Evolutionary conservation across 225 moss, liverwort and hornwort genomes (phyloP), one percentile per base, ranked within the genome.

Genomic region (Ulota crispa): DNA sequence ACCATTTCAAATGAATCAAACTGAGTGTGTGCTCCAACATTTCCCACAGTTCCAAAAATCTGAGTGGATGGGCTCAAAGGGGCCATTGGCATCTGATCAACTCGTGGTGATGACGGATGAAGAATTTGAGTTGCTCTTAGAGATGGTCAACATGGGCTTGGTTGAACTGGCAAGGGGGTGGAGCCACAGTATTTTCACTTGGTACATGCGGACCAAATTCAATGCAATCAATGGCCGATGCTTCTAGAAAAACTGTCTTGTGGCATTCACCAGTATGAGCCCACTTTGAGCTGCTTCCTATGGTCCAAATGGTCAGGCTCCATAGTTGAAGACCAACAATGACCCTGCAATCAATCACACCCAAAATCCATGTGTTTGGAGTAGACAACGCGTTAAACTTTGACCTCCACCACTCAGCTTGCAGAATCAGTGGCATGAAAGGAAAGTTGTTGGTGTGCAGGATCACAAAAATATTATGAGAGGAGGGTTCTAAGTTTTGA

Each of bases 371-470:
- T 76, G 63, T 1, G 4, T 47, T 64, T 47, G 47, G 13, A 45
- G 4, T 64, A 14, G 24, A 62, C 31, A 63, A 53, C 4, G 28
- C 4, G 21, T 72, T 23, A 54, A 61, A 61, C 26, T 61, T 61
- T n/a, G 61, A 28, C 61, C 61, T 41, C 41, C 10, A 41, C 41
- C 41, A 72, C 31, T 27, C 5, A 54, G 9, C 52, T 54, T 72
- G 72, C 54, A 72, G 31, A 21, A 54, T 72, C 10, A 10, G 71
- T 71, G 18, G 52, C 10, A 47, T 28, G 16, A 8, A 27, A 18
- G 70, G 45, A 70, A 42, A 69, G 7, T 69, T 69, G 69, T 69
- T 31, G 4, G 71, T 71, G 71, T 71, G 30, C 31, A 71, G 31
- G 26, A 52, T 53, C 10, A 71, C 71, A 30, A 71, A 69, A 31